A percentile compares a stretch with the other conserved stretches of the same genome.
phyloP scores from a whole-genome alignment of 2,329 filamentous ascomycete genomes.

The Sporothrix variecibatus region DNA sequence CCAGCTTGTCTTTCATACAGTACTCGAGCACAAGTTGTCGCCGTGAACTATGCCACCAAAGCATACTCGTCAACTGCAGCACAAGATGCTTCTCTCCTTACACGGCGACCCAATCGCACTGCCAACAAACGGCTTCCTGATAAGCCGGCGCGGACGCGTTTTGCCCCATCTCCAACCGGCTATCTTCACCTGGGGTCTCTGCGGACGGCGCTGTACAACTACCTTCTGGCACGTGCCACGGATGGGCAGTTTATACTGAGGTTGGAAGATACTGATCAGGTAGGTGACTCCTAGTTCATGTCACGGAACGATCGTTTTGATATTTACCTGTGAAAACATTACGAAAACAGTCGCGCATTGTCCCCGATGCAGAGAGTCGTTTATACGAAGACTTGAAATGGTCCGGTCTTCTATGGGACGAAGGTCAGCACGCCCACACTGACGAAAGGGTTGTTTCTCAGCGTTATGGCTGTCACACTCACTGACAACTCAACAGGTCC shows the following conservation, averaged over 20 bases:
- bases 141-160: conserved; percentile 73
- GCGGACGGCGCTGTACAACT: conserved; percentile 93
- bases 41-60: neutral
- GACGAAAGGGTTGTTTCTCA: neutral
- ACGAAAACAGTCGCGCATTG: conserved; percentile 69
- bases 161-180: conserved; percentile 93
- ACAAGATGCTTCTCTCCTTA: neutral
- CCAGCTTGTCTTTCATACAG: conserved; percentile 20
- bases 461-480: neutral
- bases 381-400: conserved; percentile 81
- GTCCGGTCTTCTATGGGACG: conserved; percentile 91
- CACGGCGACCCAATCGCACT: conserved; percentile 7
- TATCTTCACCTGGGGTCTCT: conserved; percentile 90
- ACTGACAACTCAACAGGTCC: conserved; percentile 59
- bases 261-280: conserved; percentile 94
- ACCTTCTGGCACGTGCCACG: conserved; percentile 82
- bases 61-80: neutral
- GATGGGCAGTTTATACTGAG: conserved; percentile 87
- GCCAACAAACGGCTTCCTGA: conserved; percentile 41
- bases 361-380: conserved; percentile 74
- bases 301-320: neutral
- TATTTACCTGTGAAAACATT: neutral
- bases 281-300: conserved; percentile 38
- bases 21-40: neutral
- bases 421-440: conserved; percentile 58